A percentile compares a stretch with the other conserved stretches of the same genome.
Evolutionary conservation across 2,329 filamentous ascomycete genomes (phyloP).

Genomic region (Spiromastix sp.): DNA sequence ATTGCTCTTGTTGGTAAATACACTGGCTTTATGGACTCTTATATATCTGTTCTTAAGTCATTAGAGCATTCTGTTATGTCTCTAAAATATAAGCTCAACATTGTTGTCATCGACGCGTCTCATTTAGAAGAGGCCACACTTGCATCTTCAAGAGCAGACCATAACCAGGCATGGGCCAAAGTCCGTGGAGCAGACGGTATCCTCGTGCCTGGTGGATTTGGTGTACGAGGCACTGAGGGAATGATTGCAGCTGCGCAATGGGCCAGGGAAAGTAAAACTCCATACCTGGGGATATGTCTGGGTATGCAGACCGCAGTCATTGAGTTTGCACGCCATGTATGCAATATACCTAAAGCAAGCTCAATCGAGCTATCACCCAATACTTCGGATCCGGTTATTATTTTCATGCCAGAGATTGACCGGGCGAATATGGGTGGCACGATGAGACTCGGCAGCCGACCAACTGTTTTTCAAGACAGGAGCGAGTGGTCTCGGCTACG

Average conservation of each 20-base stretch:
- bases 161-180: conserved; percentile 76
- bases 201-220: conserved; percentile 63
- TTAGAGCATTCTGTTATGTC: conserved; percentile 88
- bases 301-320: conserved; percentile 91
- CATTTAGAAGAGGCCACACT: conserved; percentile 63
- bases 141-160: conserved; percentile 56
- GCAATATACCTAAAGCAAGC: conserved; percentile 48
- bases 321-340: conserved; percentile 71
- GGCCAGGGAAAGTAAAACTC: conserved; percentile 70
- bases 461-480: conserved; percentile 63
- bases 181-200: conserved; percentile 55
- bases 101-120: conserved; percentile 77
- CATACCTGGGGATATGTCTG: conserved; percentile 82
- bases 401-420: conserved; percentile 88
- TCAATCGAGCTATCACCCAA: conserved; percentile 46
- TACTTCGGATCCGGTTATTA: conserved; percentile 60
- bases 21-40: conserved; percentile 71
- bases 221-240: conserved; percentile 69
- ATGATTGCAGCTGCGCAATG: conserved; percentile 84
- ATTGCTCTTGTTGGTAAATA: conserved; percentile 95
- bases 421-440: conserved; percentile 70
- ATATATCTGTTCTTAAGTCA: conserved; percentile 73
- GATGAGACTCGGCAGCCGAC: conserved; percentile 71
- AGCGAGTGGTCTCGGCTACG: conserved; percentile 73
- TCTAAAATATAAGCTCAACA: conserved; percentile 65